Percentiles rank a stretch among this genome's conserved stretches.
phyloP scores from a whole-genome alignment of 1,139 yeast genomes.

The Geotrichum fermentans region DNA sequence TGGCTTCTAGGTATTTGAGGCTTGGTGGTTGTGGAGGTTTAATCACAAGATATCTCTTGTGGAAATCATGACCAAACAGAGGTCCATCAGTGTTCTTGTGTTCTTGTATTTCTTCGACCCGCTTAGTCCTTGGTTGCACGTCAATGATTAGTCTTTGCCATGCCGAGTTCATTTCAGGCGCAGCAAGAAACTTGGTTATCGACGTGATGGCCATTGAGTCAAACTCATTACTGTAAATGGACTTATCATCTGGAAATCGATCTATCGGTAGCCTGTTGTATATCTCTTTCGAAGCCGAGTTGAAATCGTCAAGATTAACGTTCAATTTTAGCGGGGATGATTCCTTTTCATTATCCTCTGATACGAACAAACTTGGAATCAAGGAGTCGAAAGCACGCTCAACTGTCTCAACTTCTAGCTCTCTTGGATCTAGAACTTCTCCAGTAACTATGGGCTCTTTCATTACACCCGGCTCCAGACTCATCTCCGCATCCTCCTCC shows the following conservation, averaged over 20 bases:
- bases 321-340: constrained; percentile 53
- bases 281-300: constrained; percentile 37
- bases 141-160: constrained; percentile 37
- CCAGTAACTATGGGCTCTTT: not conserved
- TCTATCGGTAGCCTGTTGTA: constrained; percentile 27
- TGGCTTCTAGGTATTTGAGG: constrained; percentile 64
- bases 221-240: constrained; percentile 34
- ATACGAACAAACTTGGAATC: constrained; percentile 4
- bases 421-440: not conserved
- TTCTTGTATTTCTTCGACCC: not conserved
- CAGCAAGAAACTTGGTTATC: constrained; percentile 33
- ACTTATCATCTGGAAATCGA: constrained; percentile 25
- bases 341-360: constrained; percentile 1
- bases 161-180: constrained; percentile 31
- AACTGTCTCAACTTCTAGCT: not conserved
- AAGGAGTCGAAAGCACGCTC: not conserved
- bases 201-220: constrained; percentile 34
- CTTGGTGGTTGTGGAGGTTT: constrained; percentile 84
- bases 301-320: constrained; percentile 49
- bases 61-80: constrained; percentile 24
- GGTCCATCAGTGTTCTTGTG: constrained; percentile 18
- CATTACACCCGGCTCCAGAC: not conserved
- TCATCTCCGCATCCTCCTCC: constrained; percentile 12
- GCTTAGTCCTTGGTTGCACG: constrained; percentile 3
- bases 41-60: constrained; percentile 28